Conservation (phyloP, 108 stramenopile genomes). For the Fragilariopsis cylindrus region DNA sequence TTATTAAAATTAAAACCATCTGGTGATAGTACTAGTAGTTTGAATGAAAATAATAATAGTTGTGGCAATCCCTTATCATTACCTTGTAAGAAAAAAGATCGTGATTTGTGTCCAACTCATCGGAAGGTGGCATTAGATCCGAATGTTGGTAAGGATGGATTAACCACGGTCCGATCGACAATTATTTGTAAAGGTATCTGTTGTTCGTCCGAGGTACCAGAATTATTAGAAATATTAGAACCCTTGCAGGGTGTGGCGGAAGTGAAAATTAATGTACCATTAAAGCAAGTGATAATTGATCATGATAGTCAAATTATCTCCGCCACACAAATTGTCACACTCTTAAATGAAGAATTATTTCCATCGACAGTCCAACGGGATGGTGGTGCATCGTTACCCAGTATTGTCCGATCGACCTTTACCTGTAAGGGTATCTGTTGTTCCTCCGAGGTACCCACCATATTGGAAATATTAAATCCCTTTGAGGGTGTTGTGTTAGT, state of each 20-base stretch:
- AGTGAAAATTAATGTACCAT: constrained; percentile 9
- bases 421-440: background rate
- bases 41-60: no score
- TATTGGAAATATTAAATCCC: background rate
- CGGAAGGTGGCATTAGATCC: no score
- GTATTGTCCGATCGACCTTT: constrained; percentile 11
- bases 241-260: background rate
- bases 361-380: constrained; percentile 5
- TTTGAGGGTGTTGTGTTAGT: constrained; percentile 2
- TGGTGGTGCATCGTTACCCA: background rate
- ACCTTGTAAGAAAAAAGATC: no score
- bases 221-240: constrained; percentile 1
- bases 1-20: no score
- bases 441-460: constrained; percentile 4
- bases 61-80: no score
- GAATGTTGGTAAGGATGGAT: no score
- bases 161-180: background rate
- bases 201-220: constrained; percentile 11
- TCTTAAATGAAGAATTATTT: constrained; percentile 3
- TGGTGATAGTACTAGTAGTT: no score
- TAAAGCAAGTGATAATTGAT: constrained; percentile 3
- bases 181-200: constrained; percentile 6
- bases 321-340: constrained; percentile 4
- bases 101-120: no score
- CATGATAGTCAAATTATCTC: constrained; percentile 6